Base-by-base conservation (phyloP, 1,139 yeast genomes). In the Hanseniaspora uvarum region DNA sequence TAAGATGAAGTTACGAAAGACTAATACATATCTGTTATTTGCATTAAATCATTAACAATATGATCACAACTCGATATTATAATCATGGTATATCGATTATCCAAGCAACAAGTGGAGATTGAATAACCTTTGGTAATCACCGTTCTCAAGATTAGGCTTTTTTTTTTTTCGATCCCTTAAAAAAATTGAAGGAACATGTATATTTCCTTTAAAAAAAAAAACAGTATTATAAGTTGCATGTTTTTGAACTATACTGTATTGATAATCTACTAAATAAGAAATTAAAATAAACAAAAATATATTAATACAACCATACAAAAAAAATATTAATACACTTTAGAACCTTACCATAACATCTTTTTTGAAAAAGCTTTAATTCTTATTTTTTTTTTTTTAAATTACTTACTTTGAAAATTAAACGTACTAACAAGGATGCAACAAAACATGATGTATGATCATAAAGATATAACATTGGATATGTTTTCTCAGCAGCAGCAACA, bases 401-500 rank as follows among this genome's bases (percentile, higher is more conserved):
- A n/a, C 10, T 36, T 8, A 6, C 21, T 36, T 36, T 16, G 39
- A 18, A 36, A 7, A 6, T 18, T 7, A 18, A 36, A 18, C 10
- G 11, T 12, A 28, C 31, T 10, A 3, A n/a, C 34, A n/a, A 28
- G 12, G 10, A 40, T 48, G 52, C 33, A 39, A n/a, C 31, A 39
- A n/a, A 28, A 39, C 18, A 21, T 31, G 34, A 14, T 18, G 16
- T 18, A 31, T 24, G 39, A 31, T 7, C 36, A 28, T 10, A 30
- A 37, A 14, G 33, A 36, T 10, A 30, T 50, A 4, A 50, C 53
- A 8, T 19, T 50, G 24, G 53, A 50, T 21, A 50, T 50, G 53
- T 16, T 50, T 3, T 36, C 48, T 19, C 53, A 50, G 18, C 47
- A 48, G 10, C 52, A 48, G 14, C 52, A 50, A 43, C 39, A 50